Evolutionary conservation across 2,329 filamentous ascomycete species (phyloP).

Genomic region (Pseudocercospora vitis): DNA sequence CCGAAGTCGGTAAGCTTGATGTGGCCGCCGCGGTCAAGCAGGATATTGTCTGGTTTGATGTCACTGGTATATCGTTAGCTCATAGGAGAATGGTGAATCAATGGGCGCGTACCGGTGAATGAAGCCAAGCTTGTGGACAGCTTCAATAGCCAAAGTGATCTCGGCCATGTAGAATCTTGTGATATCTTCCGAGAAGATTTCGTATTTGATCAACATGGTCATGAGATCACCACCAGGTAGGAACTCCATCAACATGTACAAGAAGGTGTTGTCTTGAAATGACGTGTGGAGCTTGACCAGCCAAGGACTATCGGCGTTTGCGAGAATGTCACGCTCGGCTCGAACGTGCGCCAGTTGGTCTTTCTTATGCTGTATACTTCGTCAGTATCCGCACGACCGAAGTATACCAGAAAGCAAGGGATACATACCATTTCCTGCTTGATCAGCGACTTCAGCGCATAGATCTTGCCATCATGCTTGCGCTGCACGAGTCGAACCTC

Average conservation of each 20-base stretch:
- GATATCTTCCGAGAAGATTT: constrained; percentile 98
- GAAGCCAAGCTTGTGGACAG: constrained; percentile 95
- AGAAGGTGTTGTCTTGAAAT: constrained; percentile 92
- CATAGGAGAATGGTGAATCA: not conserved
- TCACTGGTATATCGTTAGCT: constrained; percentile 59
- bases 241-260: constrained; percentile 99
- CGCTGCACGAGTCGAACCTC: constrained; percentile 97
- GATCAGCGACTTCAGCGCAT: constrained; percentile 96
- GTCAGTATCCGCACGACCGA: constrained; percentile 17
- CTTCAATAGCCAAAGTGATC: constrained; percentile 96
- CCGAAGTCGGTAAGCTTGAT: constrained; percentile 99
- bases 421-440: constrained; percentile 86
- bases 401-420: not conserved
- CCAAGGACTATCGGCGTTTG: constrained; percentile 99
- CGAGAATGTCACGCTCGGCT: constrained; percentile 94
- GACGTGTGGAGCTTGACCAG: constrained; percentile 98
- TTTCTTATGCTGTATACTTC: constrained; percentile 73
- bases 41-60: constrained; percentile 98
- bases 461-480: constrained; percentile 94
- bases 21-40: constrained; percentile 91
- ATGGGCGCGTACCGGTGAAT: constrained; percentile 75
- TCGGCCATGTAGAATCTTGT: constrained; percentile 99
- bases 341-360: constrained; percentile 97
- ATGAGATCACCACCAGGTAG: constrained; percentile 96
- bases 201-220: constrained; percentile 99